A percentile compares a stretch with the other conserved stretches of the same genome.
These are phyloP conservation scores for Pichia membranifaciens DNA, from an alignment of 805 yeast species.

Conservation along the genomic window DNA sequence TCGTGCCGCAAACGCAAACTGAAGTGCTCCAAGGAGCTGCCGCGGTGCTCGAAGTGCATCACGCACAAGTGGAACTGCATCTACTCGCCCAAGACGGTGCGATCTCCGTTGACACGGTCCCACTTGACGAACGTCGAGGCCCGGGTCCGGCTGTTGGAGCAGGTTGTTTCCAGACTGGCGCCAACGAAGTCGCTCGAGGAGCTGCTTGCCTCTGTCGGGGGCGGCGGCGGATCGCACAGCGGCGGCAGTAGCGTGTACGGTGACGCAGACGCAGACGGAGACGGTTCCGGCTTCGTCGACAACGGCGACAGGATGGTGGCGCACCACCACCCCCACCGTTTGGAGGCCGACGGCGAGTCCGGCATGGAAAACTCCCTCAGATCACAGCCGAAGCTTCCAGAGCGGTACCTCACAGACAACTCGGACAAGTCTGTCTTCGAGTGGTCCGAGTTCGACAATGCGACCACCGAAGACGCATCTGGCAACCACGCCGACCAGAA, in stretches of 20 bases:
- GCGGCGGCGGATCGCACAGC: too few species aligned
- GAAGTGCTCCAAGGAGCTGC: conserved; percentile 73
- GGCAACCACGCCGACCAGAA: neutral
- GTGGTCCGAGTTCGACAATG: conserved; percentile 14
- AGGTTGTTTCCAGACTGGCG: conserved; percentile 35
- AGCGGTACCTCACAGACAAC: conserved; percentile 13
- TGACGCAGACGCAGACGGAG: too few species aligned
- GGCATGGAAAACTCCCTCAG: conserved; percentile 15
- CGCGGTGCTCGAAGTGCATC: conserved; percentile 69
- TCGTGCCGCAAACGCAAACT: conserved; percentile 76
- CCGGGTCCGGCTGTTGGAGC: conserved; percentile 43
- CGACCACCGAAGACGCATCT: neutral
- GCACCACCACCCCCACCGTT: too few species aligned
- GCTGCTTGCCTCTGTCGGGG: conserved; percentile 6
- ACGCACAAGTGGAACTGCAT: conserved; percentile 69
- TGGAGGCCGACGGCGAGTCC: too few species aligned
- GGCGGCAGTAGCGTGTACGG: too few species aligned
- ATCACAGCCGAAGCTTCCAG: conserved; percentile 16
- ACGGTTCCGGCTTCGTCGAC: too few species aligned
- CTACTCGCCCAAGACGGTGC: conserved; percentile 70
- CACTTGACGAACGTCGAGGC: conserved; percentile 73
- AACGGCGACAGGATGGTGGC: too few species aligned
- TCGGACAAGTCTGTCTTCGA: conserved; percentile 15
- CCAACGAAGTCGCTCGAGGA: conserved; percentile 44
- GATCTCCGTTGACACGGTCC: conserved; percentile 79